These are phyloP conservation scores for Populus simonii DNA, from an alignment of 345 rosid species.

Conservation along the genomic window DNA sequence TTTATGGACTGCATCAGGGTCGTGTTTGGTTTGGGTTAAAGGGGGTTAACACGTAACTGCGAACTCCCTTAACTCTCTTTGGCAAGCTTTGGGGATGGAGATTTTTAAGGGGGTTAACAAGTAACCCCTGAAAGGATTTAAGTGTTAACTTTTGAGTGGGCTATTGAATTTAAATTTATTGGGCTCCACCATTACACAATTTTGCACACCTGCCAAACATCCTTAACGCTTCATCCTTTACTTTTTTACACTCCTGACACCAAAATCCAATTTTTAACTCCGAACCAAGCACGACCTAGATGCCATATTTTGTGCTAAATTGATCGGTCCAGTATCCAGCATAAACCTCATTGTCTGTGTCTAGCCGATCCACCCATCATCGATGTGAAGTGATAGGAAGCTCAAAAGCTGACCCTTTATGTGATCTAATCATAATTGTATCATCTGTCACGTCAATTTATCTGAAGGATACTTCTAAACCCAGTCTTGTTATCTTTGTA, in stretches of 20 bases:
- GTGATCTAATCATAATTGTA: neutral
- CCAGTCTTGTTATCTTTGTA: neutral
- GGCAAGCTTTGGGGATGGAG: neutral
- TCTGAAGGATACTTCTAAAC: neutral
- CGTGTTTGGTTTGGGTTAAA: neutral
- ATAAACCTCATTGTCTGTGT: neutral
- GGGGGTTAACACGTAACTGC: neutral
- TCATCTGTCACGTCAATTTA: neutral
- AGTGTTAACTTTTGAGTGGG: too few species aligned
- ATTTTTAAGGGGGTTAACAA: neutral
- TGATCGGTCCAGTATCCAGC: neutral
- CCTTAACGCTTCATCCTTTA: neutral
- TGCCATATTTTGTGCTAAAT: neutral
- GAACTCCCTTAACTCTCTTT: neutral
- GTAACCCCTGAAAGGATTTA: too few species aligned
- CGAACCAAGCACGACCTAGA: neutral
- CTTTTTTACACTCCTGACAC: neutral
- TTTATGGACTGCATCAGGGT: neutral
- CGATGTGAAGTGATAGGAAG: neutral
- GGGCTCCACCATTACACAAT: neutral
- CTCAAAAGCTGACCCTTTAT: neutral
- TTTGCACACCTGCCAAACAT: neutral
- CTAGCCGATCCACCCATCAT: neutral
- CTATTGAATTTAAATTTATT: neutral
- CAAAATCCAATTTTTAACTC: neutral